Evolutionary conservation across 2,329 filamentous ascomycete genomes (phyloP).

Genomic region (Calonectria leucothoes): DNA sequence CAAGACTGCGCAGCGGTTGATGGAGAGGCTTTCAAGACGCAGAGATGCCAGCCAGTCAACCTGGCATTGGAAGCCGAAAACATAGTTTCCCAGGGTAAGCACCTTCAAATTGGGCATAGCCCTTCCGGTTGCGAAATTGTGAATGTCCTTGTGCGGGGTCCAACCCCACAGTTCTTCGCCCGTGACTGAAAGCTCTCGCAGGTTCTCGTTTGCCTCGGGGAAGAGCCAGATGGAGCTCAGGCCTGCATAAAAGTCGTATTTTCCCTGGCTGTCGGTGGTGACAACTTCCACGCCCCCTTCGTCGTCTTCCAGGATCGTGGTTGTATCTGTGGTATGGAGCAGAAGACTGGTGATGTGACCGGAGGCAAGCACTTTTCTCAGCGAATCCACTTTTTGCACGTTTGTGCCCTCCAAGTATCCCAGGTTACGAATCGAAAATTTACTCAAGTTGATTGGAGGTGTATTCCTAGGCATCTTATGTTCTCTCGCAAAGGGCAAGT

Average conservation of each 20-base stretch:
- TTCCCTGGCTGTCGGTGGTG: not conserved
- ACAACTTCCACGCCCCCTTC: not conserved
- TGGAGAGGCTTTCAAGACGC: slow-evolving; percentile 50
- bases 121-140: not conserved
- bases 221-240: not conserved
- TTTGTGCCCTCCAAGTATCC: not conserved
- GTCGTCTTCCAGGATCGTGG: not conserved
- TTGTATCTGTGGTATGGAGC: not conserved
- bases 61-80: slow-evolving; percentile 56
- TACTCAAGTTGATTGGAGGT: not conserved
- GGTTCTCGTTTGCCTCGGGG: not conserved
- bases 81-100: slow-evolving; percentile 52
- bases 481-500: not conserved
- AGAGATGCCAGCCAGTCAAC: slow-evolving; percentile 57
- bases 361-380: not conserved
- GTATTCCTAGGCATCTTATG: not conserved
- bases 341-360: not conserved
- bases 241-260: not conserved
- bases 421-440: not conserved
- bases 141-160: slow-evolving; percentile 46
- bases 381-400: not conserved
- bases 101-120: slow-evolving; percentile 50
- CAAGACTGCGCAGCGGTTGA: slow-evolving; percentile 41
- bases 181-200: not conserved
- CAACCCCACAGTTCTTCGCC: slow-evolving; percentile 50